phyloP scores from a whole-genome alignment of 2,329 filamentous ascomycete species.

The Dactylellina parvicollis region DNA sequence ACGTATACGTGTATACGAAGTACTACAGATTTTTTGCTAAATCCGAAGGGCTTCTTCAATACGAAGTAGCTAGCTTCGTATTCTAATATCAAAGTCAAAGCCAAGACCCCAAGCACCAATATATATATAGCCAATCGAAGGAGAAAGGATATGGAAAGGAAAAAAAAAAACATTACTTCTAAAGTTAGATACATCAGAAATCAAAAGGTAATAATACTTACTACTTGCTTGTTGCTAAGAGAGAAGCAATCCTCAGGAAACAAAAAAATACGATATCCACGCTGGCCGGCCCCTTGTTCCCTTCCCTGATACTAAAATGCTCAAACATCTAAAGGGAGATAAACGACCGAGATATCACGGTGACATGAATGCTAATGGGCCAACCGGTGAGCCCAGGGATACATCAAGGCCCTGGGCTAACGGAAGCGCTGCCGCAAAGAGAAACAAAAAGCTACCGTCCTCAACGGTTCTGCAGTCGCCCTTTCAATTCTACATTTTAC shows the following conservation, averaged over 20 bases:
- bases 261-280: not conserved
- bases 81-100: no score
- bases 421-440: not conserved
- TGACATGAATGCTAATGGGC: not conserved
- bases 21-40: no score
- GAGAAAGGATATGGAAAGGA: no score
- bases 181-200: not conserved
- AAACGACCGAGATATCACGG: conserved; percentile 1
- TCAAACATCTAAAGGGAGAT: not conserved
- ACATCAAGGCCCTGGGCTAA: not conserved
- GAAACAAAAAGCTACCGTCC: not conserved
- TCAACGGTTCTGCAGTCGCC: not conserved
- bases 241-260: not conserved
- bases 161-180: not conserved
- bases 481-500: not conserved
- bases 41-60: no score
- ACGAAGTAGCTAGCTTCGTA: no score
- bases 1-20: no score
- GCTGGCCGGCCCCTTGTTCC: no score
- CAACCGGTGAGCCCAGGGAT: not conserved
- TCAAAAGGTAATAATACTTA: not conserved
- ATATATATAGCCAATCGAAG: no score
- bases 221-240: not conserved
- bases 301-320: not conserved
- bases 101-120: no score